Conservation (phyloP, 139 green algal genomes). For the Chlorella sp. region DNA sequence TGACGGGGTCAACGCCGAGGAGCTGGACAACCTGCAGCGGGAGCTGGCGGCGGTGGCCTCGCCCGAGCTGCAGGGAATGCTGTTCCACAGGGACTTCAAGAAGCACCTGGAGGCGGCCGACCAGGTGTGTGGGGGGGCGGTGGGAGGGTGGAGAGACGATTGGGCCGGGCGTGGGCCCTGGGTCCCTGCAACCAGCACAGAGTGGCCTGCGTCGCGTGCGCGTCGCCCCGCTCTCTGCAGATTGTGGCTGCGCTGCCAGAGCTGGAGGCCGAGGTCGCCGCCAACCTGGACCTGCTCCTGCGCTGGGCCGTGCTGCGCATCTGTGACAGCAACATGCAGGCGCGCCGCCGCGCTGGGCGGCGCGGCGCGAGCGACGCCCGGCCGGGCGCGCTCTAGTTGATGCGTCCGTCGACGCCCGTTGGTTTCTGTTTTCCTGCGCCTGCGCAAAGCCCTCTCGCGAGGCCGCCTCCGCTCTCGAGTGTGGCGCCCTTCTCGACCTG, state of each 20-base stretch:
- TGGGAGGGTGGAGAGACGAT: too few species aligned
- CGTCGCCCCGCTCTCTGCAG: background rate
- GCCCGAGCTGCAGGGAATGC: constrained; percentile 23
- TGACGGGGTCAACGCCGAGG: constrained; percentile 66
- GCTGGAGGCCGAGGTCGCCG: constrained; percentile 29
- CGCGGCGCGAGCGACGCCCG: too few species aligned
- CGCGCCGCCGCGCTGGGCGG: too few species aligned
- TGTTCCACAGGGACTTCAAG: constrained; percentile 75
- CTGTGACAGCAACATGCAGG: constrained; percentile 81
- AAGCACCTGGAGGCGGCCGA: constrained; percentile 80
- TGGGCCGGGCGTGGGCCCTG: too few species aligned
- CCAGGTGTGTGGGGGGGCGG: too few species aligned
- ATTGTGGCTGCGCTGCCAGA: constrained; percentile 12
- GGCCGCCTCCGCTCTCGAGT: too few species aligned
- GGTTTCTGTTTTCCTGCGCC: too few species aligned
- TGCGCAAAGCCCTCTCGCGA: too few species aligned
- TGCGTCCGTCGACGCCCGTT: too few species aligned
- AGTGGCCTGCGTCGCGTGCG: background rate
- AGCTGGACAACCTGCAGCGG: constrained; percentile 62
- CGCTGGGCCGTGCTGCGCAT: constrained; percentile 82
- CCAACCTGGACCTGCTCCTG: constrained; percentile 80
- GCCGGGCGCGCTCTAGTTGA: too few species aligned
- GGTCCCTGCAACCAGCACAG: too few species aligned
- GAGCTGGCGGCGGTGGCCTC: constrained; percentile 62
- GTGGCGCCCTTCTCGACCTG: too few species aligned